Percentiles rank a stretch among this genome's conserved stretches.
These are phyloP conservation scores for Gymnopus androsaceus DNA, from an alignment of 1,284 basidiomycete species.

Conservation along the genomic window DNA sequence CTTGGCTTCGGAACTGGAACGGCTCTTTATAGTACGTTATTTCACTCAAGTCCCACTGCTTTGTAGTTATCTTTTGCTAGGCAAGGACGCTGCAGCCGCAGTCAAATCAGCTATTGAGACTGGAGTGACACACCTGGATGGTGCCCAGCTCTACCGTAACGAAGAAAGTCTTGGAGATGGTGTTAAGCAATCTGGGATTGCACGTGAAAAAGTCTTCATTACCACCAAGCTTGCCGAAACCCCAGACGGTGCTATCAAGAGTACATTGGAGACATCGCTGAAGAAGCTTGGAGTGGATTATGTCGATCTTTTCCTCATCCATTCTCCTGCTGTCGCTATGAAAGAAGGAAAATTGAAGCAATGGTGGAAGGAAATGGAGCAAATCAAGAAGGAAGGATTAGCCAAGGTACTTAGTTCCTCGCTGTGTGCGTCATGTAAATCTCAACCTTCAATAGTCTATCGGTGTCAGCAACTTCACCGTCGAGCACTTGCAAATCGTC, in stretches of 20 bases:
- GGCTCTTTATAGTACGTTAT: conserved; percentile 50
- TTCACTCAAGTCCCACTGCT: too few species aligned
- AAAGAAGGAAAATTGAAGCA: conserved; percentile 49
- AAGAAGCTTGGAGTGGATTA: conserved; percentile 64
- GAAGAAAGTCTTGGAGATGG: conserved; percentile 28
- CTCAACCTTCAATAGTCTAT: conserved; percentile 44
- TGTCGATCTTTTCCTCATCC: conserved; percentile 81
- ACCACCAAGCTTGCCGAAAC: conserved; percentile 52
- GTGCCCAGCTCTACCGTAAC: conserved; percentile 61
- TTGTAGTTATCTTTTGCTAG: too few species aligned
- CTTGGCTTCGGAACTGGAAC: conserved; percentile 74
- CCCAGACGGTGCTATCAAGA: conserved; percentile 49
- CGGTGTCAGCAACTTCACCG: conserved; percentile 83
- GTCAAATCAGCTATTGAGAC: conserved; percentile 52
- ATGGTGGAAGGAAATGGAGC: conserved; percentile 76
- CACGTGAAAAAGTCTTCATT: conserved; percentile 61
- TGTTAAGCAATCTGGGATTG: conserved; percentile 53
- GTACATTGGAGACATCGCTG: conserved; percentile 54
- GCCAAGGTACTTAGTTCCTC: conserved; percentile 49
- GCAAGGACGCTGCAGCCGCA: neutral
- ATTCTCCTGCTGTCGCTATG: conserved; percentile 50
- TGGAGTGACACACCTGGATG: conserved; percentile 66
- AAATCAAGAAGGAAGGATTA: conserved; percentile 64
- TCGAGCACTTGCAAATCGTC: conserved; percentile 66
- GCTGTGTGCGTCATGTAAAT: too few species aligned